phyloP scores from a whole-genome alignment of 352 stramenopile species.

The Peronosclerospora sorghi region DNA sequence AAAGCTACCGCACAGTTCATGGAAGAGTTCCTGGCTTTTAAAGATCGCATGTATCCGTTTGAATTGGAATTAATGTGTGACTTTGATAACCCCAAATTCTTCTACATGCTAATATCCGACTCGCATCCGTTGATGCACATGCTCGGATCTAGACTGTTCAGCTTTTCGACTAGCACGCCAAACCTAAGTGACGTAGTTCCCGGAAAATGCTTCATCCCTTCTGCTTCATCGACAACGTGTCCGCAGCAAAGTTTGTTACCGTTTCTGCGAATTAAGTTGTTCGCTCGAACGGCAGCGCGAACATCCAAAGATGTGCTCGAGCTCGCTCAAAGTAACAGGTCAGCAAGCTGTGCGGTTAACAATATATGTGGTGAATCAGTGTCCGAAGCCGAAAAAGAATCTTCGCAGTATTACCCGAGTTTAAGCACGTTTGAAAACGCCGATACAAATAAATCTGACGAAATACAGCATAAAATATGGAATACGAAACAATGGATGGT shows the following conservation, averaged over 20 bases:
- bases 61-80: slow-evolving; percentile 57
- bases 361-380: slow-evolving; percentile 3
- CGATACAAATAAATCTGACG: slow-evolving; percentile 10
- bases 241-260: slow-evolving; percentile 29
- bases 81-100: slow-evolving; percentile 64
- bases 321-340: slow-evolving; percentile 23
- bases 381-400: slow-evolving; percentile 5
- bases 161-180: slow-evolving; percentile 49
- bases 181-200: slow-evolving; percentile 27
- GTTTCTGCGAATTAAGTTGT: slow-evolving; percentile 41
- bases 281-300: slow-evolving; percentile 24
- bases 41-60: slow-evolving; percentile 70
- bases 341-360: slow-evolving; percentile 3
- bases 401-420: slow-evolving; percentile 8
- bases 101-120: slow-evolving; percentile 70
- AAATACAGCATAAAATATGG: slow-evolving; percentile 19
- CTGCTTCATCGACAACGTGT: slow-evolving; percentile 25
- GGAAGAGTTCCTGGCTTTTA: slow-evolving; percentile 61
- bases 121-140: slow-evolving; percentile 67
- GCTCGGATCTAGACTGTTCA: slow-evolving; percentile 63
- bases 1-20: slow-evolving; percentile 53
- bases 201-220: slow-evolving; percentile 43
- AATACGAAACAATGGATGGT: slow-evolving; percentile 36
- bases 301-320: slow-evolving; percentile 35
- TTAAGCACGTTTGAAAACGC: slow-evolving; percentile 6